Conservation (phyloP, 2,329 filamentous ascomycete species). For the Ophioceras dolichostomum region DNA sequence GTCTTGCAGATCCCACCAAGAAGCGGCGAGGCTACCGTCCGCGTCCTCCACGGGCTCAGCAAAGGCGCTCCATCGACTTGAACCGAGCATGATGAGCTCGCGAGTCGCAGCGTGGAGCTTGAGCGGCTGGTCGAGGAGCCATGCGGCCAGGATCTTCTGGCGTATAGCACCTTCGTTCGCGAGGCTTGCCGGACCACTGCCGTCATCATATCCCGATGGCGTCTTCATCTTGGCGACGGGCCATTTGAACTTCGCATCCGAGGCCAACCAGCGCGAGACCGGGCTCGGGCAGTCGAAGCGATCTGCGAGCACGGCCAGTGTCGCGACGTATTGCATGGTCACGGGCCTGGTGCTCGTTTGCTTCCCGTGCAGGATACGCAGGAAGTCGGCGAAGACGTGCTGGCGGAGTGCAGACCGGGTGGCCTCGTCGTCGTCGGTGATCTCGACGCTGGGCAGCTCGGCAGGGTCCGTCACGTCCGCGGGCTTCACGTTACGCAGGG, state of each 20-base stretch:
- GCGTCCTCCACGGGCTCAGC: conserved; percentile 18
- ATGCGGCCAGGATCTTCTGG: conserved; percentile 56
- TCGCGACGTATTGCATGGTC: conserved; percentile 50
- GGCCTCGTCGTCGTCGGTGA: conserved; percentile 58
- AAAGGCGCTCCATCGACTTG: conserved; percentile 36
- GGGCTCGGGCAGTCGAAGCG: conserved; percentile 53
- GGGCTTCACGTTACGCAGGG: conserved; percentile 31
- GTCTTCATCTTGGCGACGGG: conserved; percentile 3
- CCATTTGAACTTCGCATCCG: conserved; percentile 34
- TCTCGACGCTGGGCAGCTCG: conserved; percentile 50
- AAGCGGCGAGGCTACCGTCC: conserved; percentile 25
- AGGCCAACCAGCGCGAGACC: conserved; percentile 39
- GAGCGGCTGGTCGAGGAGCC: conserved; percentile 49
- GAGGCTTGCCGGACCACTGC: conserved; percentile 22
- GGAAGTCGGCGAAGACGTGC: conserved; percentile 51
- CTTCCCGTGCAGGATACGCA: conserved; percentile 51
- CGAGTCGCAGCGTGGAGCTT: conserved; percentile 50
- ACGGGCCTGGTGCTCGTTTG: too few species aligned
- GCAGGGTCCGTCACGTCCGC: conserved; percentile 27
- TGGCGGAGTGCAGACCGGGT: conserved; percentile 49
- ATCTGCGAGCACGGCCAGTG: conserved; percentile 59
- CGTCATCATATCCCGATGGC: conserved; percentile 15
- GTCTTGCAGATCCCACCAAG: conserved; percentile 64
- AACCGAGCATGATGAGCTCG: conserved; percentile 56
- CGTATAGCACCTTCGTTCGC: conserved; percentile 48